phyloP scores from a whole-genome alignment of 306 rosid genomes.

The Alnus rubra region DNA sequence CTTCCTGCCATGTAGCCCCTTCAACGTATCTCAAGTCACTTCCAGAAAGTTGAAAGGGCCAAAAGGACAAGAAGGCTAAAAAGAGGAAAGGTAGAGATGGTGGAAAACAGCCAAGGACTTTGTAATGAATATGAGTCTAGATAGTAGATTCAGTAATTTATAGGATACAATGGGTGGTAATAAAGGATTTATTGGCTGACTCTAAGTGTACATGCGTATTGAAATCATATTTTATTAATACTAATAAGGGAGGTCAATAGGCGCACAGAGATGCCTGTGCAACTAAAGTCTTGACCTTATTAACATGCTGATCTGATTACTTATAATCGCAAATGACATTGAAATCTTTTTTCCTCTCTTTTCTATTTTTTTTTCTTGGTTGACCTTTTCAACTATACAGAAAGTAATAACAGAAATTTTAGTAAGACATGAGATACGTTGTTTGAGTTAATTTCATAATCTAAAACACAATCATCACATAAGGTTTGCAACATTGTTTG shows the following conservation, averaged over 20 bases:
- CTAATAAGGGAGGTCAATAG: neutral
- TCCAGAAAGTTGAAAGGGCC: neutral
- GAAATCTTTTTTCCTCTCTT: neutral
- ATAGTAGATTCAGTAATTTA: neutral
- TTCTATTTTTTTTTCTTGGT: too few relatives aligned
- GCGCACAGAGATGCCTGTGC: neutral
- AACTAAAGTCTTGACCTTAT: neutral
- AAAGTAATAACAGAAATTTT: neutral
- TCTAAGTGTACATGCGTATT: neutral
- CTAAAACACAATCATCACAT: neutral
- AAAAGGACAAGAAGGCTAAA: constrained; percentile 5
- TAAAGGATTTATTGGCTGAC: neutral
- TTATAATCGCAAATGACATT: neutral
- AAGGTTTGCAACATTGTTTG: neutral
- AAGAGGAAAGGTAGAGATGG: neutral
- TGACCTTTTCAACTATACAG: neutral
- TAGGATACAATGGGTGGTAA: neutral
- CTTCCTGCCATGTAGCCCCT: neutral
- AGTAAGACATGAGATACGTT: neutral
- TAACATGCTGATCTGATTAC: neutral
- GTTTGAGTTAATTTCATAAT: neutral
- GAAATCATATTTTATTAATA: neutral
- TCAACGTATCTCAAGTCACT: neutral
- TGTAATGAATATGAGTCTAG: neutral
- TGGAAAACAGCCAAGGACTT: neutral